These are phyloP conservation scores for Euphrasia arctica DNA, from an alignment of 305 asterid species.

Conservation along the genomic window DNA sequence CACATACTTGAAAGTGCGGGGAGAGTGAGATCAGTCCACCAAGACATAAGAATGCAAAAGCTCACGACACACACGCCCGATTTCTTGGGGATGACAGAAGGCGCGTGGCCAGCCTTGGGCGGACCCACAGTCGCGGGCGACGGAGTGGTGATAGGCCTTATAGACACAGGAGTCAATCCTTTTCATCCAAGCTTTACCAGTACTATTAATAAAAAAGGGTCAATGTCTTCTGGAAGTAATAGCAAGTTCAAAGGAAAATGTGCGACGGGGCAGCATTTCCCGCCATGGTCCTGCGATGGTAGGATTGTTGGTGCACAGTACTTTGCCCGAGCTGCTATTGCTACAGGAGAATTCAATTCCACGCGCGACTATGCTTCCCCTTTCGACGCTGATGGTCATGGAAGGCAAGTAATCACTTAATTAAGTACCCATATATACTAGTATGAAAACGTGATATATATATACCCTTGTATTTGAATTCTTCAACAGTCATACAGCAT, in stretches of 20 bases:
- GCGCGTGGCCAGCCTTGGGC: constrained; percentile 60
- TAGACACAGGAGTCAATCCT: constrained; percentile 72
- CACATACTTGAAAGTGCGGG: constrained; percentile 32
- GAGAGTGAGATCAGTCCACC: constrained; percentile 44
- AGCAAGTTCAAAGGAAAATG: constrained; percentile 54
- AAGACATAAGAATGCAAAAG: constrained; percentile 54
- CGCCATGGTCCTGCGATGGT: constrained; percentile 47
- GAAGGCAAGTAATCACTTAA: constrained; percentile 40
- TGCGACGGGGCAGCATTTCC: constrained; percentile 39
- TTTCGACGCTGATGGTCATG: constrained; percentile 74
- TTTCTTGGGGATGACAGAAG: constrained; percentile 41
- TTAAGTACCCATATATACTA: neutral
- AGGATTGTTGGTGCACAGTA: constrained; percentile 60
- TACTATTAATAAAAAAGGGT: neutral
- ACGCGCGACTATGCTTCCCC: constrained; percentile 56
- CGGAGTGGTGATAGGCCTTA: constrained; percentile 61
- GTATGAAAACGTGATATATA: neutral
- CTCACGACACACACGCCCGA: constrained; percentile 68
- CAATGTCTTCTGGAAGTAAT: neutral
- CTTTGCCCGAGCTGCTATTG: constrained; percentile 59
- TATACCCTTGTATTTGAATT: constrained; percentile 4
- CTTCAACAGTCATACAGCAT: constrained; percentile 55
- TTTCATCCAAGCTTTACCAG: constrained; percentile 56
- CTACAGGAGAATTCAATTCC: constrained; percentile 52
- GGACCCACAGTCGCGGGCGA: constrained; percentile 48